A percentile compares a stretch with the other conserved stretches of the same genome.
Conservation (phyloP, 306 rosid genomes). For the Cyclanthera cordifolia region DNA sequence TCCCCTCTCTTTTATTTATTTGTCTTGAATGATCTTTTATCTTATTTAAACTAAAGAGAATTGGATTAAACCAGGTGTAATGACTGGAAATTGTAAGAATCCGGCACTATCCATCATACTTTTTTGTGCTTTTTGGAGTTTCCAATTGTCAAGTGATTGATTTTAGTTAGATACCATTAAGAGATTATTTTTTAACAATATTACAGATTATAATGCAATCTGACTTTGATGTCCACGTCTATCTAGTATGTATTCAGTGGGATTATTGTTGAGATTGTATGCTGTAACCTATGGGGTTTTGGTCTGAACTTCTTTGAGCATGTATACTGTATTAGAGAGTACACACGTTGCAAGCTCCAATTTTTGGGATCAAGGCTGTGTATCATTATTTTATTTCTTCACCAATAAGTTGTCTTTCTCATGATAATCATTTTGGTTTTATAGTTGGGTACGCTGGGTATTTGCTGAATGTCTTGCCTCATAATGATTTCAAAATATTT, state of each 20-base stretch:
- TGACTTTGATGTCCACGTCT: not conserved
- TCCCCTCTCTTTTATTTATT: not conserved
- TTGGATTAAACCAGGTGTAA: not conserved
- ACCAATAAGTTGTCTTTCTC: not conserved
- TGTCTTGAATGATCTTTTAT: not conserved
- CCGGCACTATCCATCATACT: not conserved
- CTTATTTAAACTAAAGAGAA: not conserved
- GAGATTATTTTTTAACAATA: not conserved
- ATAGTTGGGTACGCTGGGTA: not conserved
- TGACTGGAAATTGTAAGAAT: not conserved
- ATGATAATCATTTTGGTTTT: not conserved
- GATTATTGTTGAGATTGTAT: not conserved
- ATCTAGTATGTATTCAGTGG: not conserved
- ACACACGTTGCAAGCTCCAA: not conserved
- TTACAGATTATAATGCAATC: not conserved
- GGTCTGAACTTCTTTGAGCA: not conserved
- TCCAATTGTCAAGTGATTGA: not conserved
- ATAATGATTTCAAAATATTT: not conserved
- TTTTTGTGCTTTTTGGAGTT: constrained; percentile 4
- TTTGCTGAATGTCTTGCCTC: not conserved
- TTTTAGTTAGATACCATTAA: not conserved
- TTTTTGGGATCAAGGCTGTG: not conserved
- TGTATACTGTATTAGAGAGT: not conserved
- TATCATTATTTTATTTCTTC: constrained; percentile 3
- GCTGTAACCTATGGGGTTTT: constrained; percentile 6